A percentile compares a stretch with the other conserved stretches of the same genome.
Evolutionary conservation across 108 stramenopile genomes (phyloP).

Genomic region (Stephanodiscus minutulus): DNA sequence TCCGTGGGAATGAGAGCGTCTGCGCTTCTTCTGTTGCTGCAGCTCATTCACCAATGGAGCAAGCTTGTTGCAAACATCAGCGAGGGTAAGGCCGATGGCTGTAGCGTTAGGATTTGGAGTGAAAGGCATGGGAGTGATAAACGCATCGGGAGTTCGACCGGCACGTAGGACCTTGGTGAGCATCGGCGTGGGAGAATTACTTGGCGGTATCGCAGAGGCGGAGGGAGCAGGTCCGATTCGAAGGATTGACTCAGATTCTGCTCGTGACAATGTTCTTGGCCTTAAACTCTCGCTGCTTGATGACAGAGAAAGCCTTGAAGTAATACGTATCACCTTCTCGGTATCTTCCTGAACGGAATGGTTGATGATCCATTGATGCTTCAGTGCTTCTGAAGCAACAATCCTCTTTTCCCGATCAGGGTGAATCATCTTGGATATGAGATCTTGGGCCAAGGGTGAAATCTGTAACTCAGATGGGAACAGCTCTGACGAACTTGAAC

Average conservation of each 20-base stretch:
- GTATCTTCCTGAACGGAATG: constrained; percentile 15
- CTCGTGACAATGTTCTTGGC: constrained; percentile 16
- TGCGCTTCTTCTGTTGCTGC: constrained; percentile 17
- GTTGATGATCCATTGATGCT: constrained; percentile 67
- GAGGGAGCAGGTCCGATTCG: constrained; percentile 30
- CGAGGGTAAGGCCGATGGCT: constrained; percentile 36
- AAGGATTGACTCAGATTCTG: constrained; percentile 25
- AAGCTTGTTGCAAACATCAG: constrained; percentile 48
- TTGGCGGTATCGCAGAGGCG: constrained; percentile 30
- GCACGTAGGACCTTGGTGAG: not conserved
- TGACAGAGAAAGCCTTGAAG: not conserved
- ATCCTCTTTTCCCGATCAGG: constrained; percentile 67
- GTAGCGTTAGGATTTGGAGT: not conserved
- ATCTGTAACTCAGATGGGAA: constrained; percentile 71
- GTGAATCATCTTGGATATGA: constrained; percentile 71
- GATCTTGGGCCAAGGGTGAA: constrained; percentile 73
- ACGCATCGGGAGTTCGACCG: constrained; percentile 1
- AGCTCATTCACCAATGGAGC: constrained; percentile 24
- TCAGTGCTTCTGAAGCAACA: constrained; percentile 62
- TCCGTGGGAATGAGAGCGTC: constrained; percentile 17
- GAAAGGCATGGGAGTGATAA: constrained; percentile 8
- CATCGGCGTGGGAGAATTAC: constrained; percentile 34
- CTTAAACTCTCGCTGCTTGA: constrained; percentile 17
- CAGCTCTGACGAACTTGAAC: constrained; percentile 30
- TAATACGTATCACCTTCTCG: constrained; percentile 10